Evolutionary conservation across 345 rosid genomes (phyloP), one percentile per base, ranked within the genome.

Genomic region (Heritiera fomes): DNA sequence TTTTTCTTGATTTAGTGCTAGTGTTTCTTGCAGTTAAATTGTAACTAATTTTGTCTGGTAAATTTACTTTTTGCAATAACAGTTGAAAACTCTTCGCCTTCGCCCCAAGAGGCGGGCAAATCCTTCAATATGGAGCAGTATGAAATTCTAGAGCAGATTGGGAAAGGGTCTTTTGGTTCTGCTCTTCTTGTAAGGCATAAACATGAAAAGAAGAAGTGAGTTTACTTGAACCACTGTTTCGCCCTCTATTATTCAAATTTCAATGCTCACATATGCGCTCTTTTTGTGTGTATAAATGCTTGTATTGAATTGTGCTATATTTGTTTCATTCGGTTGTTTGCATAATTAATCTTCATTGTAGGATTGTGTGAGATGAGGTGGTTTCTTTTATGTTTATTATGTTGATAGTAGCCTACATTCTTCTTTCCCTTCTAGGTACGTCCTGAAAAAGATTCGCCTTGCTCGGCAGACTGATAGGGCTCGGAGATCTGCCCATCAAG

Each of bases 121-220:
- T 63, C 61, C 13, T 78, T 68, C 55, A 47, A 52, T 28, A 94
- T 96, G 99, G 99, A 96, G 84, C 90, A 93, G 75, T 96, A 96
- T 68, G 98, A 96, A 82, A 86, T 94, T 72, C 84, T 96, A 28
- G 97, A 92, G 88, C 97, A 92, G 87, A 91, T 96, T 62, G 98
- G 99, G 49, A 96, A 92, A 86, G 97, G 99, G 7, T 96, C 97
- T 47, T 94, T 96, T 79, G 98, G 98, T 78, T 92, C 99, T 73
- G 99, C 99, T 79, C 95, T 92, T 88, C 98, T 96, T 56, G 98
- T 96, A 71, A 88, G 92, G 88, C 99, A 96, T 87, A 96, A 88
- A 83, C 98, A 91, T 84, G 99, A 96, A 85, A 90, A 84, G 77
- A 94, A 92, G 76, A 96, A 91, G 99, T 92, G 61, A 80, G 93